A percentile compares a stretch with the other conserved stretches of the same genome.
Evolutionary conservation across 1,139 yeast genomes (phyloP).

Genomic region (Lodderomyces parapsilosis): DNA sequence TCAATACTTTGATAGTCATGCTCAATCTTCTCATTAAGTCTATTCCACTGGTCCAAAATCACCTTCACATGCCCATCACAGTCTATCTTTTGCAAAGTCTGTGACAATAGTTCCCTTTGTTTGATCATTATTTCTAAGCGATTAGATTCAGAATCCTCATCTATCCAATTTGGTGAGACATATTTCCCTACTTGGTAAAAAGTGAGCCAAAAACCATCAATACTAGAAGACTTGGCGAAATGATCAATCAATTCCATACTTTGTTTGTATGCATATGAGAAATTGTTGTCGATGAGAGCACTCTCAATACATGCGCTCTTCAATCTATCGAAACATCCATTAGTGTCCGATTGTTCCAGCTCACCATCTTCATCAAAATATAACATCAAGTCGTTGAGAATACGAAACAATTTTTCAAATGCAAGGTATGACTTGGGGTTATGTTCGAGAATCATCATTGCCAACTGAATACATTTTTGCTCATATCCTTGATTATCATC

Average conservation of each 20-base stretch:
- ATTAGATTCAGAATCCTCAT: conserved; percentile 9
- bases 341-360: conserved; percentile 2
- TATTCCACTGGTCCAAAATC: conserved; percentile 39
- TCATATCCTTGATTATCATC: conserved; percentile 11
- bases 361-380: conserved; percentile 17
- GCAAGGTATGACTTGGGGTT: conserved; percentile 55
- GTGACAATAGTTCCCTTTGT: conserved; percentile 51
- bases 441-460: conserved; percentile 48
- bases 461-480: conserved; percentile 22
- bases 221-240: conserved; percentile 14
- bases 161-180: conserved; percentile 49
- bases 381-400: conserved; percentile 40
- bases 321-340: conserved; percentile 32
- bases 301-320: conserved; percentile 57
- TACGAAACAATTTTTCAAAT: conserved; percentile 39
- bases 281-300: conserved; percentile 54
- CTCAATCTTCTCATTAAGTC: conserved; percentile 28
- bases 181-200: conserved; percentile 63
- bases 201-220: conserved; percentile 53
- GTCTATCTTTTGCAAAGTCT: conserved; percentile 26
- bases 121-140: conserved; percentile 23
- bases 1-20: conserved; percentile 17
- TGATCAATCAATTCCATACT: conserved; percentile 30
- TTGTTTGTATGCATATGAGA: conserved; percentile 48
- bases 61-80: conserved; percentile 29